Evolutionary conservation across 345 rosid species (phyloP), one percentile per base, ranked within the genome.

Genomic region (Citrus unshiu): DNA sequence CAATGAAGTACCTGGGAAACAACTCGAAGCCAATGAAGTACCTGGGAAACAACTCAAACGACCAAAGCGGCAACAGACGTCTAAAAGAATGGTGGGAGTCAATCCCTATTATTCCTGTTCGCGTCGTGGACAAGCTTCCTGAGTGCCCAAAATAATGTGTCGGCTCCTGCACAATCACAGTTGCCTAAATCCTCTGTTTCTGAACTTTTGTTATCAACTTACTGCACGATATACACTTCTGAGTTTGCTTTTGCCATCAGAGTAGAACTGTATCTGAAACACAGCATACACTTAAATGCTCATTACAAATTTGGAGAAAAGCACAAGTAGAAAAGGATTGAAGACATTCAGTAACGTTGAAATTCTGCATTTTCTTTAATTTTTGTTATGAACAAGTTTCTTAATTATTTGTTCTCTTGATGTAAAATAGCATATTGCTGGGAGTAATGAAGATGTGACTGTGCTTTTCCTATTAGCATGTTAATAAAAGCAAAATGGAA

Each of bases 21-120:
- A 88, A 87, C n/a, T 85, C 83, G 10, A 82, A 82, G 72, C 51
- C 88, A 7, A 92, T 92, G 69, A 87, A 81, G 84, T 30, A 51
- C 77, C 64, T 84, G 29, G 83, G 57, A 77, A 85, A 84, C 39
- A 88, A 87, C n/a, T 85, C 83, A 78, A 1, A 54, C 58, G 22
- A 54, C 21, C 58, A 54, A 54, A 18, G 58, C 22, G 90, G 92
- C 58, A 86, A 90, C 61, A 83, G 97, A 51, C 85, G 97, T 77
- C 71, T 89, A 29, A 85, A 86, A 70, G 98, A 93, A 83, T 94
- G 99, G 99, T 96, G 98, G 98, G 97, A 88, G 65, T 89, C 97
- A 0, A 93, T 94, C 81, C 98, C 99, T 3, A 83, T 91, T 40
- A 83, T 81, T 34, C 93, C 90, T 0, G 89, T 94, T 60, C 95